Percentiles rank a stretch among this genome's conserved stretches.
Conservation (phyloP, 345 rosid species). For the Cardiospermum halicacabum region DNA sequence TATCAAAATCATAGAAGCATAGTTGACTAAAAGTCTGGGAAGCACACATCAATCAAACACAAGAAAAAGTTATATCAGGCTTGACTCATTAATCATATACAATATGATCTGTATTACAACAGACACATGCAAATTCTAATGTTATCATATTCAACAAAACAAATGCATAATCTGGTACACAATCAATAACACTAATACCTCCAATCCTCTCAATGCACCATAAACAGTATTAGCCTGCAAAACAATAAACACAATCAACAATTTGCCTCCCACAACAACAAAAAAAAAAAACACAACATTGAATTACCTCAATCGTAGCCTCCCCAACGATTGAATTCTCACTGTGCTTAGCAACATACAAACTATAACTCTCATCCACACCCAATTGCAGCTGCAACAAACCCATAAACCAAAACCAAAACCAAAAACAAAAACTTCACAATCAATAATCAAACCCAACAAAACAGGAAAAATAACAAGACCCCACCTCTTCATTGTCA, state of each 20-base stretch:
- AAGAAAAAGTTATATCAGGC: not conserved
- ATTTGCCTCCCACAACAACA: not conserved
- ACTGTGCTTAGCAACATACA: slow-evolving; percentile 43
- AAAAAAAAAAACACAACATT: not conserved
- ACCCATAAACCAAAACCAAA: not conserved
- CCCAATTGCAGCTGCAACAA: slow-evolving; percentile 52
- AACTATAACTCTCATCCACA: slow-evolving; percentile 53
- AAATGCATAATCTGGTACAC: not conserved
- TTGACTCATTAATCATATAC: not conserved
- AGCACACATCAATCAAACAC: not conserved
- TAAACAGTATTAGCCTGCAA: slow-evolving; percentile 79
- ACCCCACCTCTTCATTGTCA: slow-evolving; percentile 47
- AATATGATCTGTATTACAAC: not conserved
- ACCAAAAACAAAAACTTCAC: slow-evolving; percentile 21
- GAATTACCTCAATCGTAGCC: slow-evolving; percentile 66
- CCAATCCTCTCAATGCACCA: slow-evolving; percentile 90
- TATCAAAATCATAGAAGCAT: slow-evolving; percentile 67
- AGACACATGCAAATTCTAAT: too few species aligned
- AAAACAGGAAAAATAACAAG: not conserved
- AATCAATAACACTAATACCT: slow-evolving; percentile 46
- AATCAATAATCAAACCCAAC: slow-evolving; percentile 23
- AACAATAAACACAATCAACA: not conserved
- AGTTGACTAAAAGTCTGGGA: slow-evolving; percentile 94
- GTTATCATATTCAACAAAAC: not conserved
- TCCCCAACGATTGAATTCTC: slow-evolving; percentile 48